Percentiles rank a stretch among this genome's conserved stretches.
These are phyloP conservation scores for Ministeria vibrans DNA, from an alignment of 78 protist species.

Conservation along the genomic window DNA sequence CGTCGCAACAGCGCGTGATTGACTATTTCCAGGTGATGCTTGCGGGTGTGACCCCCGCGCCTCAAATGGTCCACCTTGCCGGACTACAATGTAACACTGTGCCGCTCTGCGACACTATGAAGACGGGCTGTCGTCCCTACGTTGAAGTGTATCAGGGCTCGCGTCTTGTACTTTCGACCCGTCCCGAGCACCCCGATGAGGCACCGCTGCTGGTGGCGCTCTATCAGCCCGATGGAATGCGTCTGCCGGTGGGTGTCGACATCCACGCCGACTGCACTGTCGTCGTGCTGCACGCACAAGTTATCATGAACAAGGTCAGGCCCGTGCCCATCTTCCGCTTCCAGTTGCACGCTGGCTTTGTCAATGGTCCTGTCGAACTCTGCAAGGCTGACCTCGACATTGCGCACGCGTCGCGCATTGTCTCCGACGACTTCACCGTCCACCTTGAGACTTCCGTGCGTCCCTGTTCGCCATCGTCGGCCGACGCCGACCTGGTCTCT, in stretches of 20 bases:
- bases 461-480: no score
- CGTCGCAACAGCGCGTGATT: no score
- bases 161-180: background rate
- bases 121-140: background rate
- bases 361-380: background rate
- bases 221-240: no score
- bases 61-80: no score
- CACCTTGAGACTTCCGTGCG: no score
- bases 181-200: background rate
- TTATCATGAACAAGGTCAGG: background rate
- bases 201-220: no score
- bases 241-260: no score
- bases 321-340: background rate
- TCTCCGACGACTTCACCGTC: background rate
- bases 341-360: background rate
- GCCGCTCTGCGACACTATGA: background rate
- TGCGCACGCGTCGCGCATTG: background rate
- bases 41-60: no score
- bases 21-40: no score
- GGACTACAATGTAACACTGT: background rate
- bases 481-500: no score
- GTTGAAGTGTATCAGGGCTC: background rate
- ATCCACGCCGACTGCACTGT: background rate
- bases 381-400: background rate
- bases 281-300: background rate